phyloP scores from a whole-genome alignment of 768 basidiomycete species.

The Psilocybe cubensis region DNA sequence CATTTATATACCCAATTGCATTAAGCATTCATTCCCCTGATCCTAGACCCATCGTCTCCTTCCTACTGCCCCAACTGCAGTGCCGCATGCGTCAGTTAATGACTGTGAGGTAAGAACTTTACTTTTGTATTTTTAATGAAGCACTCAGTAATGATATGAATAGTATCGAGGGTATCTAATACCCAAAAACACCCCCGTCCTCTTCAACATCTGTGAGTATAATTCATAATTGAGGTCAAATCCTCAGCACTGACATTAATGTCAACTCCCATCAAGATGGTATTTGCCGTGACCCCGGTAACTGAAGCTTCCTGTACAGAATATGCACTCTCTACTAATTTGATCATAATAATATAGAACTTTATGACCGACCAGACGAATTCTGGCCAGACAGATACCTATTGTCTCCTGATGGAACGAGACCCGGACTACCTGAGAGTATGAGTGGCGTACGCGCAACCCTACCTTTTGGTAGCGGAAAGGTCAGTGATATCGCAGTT shows the following conservation, averaged over 20 bases:
- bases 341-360: background rate
- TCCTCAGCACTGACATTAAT: background rate
- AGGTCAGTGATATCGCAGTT: background rate
- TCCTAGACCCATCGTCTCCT: background rate
- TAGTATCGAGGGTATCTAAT: background rate
- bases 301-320: background rate
- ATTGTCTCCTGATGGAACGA: background rate
- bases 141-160: background rate
- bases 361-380: background rate
- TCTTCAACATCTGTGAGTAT: background rate
- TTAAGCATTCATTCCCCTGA: background rate
- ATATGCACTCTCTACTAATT: background rate
- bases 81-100: background rate
- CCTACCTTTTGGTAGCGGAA: background rate
- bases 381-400: background rate
- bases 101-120: background rate
- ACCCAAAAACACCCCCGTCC: background rate
- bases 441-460: background rate
- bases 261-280: background rate
- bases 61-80: background rate
- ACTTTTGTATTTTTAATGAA: background rate
- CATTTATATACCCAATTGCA: background rate
- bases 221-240: background rate
- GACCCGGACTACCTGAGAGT: background rate
- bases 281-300: background rate